phyloP scores from a whole-genome alignment of 2,329 filamentous ascomycete genomes.

The Cladosporium cucumerinum region DNA sequence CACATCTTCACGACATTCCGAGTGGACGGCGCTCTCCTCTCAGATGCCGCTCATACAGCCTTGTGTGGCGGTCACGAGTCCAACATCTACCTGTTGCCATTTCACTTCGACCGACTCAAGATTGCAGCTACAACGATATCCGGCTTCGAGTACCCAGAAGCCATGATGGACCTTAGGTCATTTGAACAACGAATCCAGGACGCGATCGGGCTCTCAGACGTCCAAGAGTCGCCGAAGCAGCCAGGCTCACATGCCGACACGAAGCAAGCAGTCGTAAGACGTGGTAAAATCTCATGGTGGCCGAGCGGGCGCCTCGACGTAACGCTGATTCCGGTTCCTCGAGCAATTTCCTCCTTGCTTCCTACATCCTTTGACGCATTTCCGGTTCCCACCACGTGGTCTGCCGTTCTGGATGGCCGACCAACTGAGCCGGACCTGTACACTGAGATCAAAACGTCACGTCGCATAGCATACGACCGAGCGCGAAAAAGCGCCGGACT shows the following conservation, averaged over 20 bases:
- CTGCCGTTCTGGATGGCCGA: conserved; percentile 51
- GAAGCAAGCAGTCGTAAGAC: not conserved
- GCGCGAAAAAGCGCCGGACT: conserved; percentile 63
- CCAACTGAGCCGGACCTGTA: conserved; percentile 57
- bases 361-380: not conserved
- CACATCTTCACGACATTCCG: conserved; percentile 15
- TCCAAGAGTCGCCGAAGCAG: not conserved
- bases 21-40: not conserved
- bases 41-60: not conserved
- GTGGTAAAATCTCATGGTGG: not conserved
- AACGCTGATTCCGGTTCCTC: not conserved
- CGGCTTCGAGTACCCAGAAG: not conserved
- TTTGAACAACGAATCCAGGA: not conserved
- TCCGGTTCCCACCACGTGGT: conserved; percentile 22
- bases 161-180: not conserved
- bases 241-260: not conserved
- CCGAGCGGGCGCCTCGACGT: not conserved
- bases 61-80: not conserved
- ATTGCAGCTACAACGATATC: not conserved
- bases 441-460: conserved; percentile 83
- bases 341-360: not conserved
- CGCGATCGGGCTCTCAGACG: not conserved
- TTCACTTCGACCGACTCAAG: conserved; percentile 8
- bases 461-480: conserved; percentile 66
- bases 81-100: conserved; percentile 10